Conservation (phyloP, 1,139 yeast genomes). For the Spathaspora sp. region DNA sequence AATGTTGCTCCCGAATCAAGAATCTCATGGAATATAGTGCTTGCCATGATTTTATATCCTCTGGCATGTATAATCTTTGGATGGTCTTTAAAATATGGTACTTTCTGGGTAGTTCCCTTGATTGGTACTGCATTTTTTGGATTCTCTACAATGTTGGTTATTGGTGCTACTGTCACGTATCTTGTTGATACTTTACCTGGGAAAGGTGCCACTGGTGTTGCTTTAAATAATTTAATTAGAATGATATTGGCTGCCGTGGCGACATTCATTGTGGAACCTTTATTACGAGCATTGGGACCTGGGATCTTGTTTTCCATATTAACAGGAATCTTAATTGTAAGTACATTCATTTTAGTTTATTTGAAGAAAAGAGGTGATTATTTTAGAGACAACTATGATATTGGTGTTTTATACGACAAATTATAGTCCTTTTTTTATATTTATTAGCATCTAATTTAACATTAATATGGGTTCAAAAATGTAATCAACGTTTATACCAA, state of each 20-base stretch:
- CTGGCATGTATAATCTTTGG: constrained; percentile 73
- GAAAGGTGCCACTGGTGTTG: constrained; percentile 86
- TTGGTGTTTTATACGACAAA: constrained; percentile 55
- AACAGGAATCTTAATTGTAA: constrained; percentile 53
- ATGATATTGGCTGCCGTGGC: constrained; percentile 75
- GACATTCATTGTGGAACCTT: constrained; percentile 73
- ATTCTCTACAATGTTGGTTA: constrained; percentile 78
- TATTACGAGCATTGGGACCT: constrained; percentile 58
- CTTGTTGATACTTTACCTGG: constrained; percentile 86
- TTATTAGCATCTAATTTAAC: constrained; percentile 6
- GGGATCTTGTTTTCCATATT: constrained; percentile 72
- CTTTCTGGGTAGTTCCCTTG: constrained; percentile 74
- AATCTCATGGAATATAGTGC: constrained; percentile 68
- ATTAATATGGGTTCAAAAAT: constrained; percentile 40
- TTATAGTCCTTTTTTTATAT: constrained; percentile 18
- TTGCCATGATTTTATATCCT: constrained; percentile 63
- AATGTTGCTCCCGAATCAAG: constrained; percentile 74
- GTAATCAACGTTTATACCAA: constrained; percentile 74
- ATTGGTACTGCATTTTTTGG: constrained; percentile 83
- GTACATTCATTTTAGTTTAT: constrained; percentile 43
- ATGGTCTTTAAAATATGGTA: constrained; percentile 69
- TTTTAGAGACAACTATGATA: constrained; percentile 66
- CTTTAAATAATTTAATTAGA: constrained; percentile 73
- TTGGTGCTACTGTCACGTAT: constrained; percentile 79
- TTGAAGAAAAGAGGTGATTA: constrained; percentile 59